Evolutionary conservation across 208 protist genomes (phyloP).

Genomic region (Leptomonas pyrrhocoris): DNA sequence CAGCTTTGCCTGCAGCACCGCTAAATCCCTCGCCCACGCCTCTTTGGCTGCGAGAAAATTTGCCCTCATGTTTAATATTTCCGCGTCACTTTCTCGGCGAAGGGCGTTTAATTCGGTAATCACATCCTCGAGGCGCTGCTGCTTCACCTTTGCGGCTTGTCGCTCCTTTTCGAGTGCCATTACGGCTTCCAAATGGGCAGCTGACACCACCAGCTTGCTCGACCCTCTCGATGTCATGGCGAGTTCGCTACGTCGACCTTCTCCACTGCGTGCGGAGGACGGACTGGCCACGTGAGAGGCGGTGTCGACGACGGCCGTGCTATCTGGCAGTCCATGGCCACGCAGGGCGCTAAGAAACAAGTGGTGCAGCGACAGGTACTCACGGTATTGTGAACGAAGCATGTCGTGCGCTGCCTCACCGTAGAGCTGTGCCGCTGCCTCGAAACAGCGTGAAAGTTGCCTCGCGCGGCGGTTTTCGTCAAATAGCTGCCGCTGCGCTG

Average conservation of each 20-base stretch:
- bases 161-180: slow-evolving; percentile 60
- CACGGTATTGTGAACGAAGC: slow-evolving; percentile 48
- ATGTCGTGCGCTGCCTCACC: slow-evolving; percentile 34
- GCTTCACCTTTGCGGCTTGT: slow-evolving; percentile 41
- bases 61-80: slow-evolving; percentile 49
- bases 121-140: slow-evolving; percentile 51
- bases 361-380: slow-evolving; percentile 48
- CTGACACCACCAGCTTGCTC: slow-evolving; percentile 41
- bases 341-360: slow-evolving; percentile 52
- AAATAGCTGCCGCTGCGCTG: slow-evolving; percentile 41
- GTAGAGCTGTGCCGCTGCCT: slow-evolving; percentile 38
- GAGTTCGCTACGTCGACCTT: not conserved
- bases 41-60: slow-evolving; percentile 61
- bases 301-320: not conserved
- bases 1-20: slow-evolving; percentile 63
- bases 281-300: not conserved
- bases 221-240: not conserved
- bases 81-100: slow-evolving; percentile 51
- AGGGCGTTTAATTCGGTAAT: slow-evolving; percentile 56
- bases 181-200: slow-evolving; percentile 57
- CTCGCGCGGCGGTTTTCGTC: slow-evolving; percentile 40
- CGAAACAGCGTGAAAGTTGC: slow-evolving; percentile 43
- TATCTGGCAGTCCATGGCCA: slow-evolving; percentile 32
- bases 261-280: not conserved
- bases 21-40: slow-evolving; percentile 57